These are phyloP conservation scores for Nemania bipapillata DNA, from an alignment of 2,329 filamentous ascomycete species.

Conservation along the genomic window DNA sequence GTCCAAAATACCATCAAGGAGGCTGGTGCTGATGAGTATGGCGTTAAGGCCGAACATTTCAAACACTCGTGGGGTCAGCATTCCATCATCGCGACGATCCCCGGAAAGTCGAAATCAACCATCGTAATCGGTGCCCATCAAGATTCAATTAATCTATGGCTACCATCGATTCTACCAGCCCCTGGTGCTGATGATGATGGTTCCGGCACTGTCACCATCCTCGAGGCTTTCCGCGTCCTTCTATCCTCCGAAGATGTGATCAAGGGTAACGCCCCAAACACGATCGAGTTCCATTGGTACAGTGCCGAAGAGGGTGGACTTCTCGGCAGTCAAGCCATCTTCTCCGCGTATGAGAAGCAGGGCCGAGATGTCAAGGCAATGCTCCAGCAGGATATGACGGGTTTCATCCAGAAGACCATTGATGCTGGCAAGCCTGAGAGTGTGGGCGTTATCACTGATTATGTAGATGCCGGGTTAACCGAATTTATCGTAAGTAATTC, in stretches of 20 bases:
- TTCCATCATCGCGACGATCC: slow-evolving; percentile 90
- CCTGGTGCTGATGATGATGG: slow-evolving; percentile 97
- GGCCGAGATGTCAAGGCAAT: slow-evolving; percentile 87
- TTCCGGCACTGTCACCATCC: slow-evolving; percentile 90
- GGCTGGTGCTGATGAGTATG: slow-evolving; percentile 73
- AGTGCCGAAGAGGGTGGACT: slow-evolving; percentile 81
- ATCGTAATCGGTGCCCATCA: slow-evolving; percentile 92
- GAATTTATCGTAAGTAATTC: slow-evolving; percentile 71
- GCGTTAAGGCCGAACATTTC: slow-evolving; percentile 78
- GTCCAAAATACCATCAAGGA: slow-evolving; percentile 77
- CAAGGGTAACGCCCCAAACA: slow-evolving; percentile 79
- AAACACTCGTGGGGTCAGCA: slow-evolving; percentile 87
- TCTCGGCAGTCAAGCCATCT: slow-evolving; percentile 81
- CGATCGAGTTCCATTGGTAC: slow-evolving; percentile 93
- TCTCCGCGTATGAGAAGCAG: slow-evolving; percentile 78
- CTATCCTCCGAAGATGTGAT: slow-evolving; percentile 77
- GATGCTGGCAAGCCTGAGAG: slow-evolving; percentile 84
- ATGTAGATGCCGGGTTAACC: slow-evolving; percentile 83
- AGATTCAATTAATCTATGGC: slow-evolving; percentile 92
- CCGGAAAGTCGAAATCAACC: slow-evolving; percentile 84
- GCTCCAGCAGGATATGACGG: slow-evolving; percentile 99
- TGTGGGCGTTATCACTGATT: slow-evolving; percentile 93
- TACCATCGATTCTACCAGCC: slow-evolving; percentile 83
- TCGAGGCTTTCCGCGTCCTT: slow-evolving; percentile 87
- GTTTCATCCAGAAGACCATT: slow-evolving; percentile 83